These are phyloP conservation scores for Podospora appendiculata DNA, from an alignment of 495 filamentous ascomycete species.

Conservation along the genomic window DNA sequence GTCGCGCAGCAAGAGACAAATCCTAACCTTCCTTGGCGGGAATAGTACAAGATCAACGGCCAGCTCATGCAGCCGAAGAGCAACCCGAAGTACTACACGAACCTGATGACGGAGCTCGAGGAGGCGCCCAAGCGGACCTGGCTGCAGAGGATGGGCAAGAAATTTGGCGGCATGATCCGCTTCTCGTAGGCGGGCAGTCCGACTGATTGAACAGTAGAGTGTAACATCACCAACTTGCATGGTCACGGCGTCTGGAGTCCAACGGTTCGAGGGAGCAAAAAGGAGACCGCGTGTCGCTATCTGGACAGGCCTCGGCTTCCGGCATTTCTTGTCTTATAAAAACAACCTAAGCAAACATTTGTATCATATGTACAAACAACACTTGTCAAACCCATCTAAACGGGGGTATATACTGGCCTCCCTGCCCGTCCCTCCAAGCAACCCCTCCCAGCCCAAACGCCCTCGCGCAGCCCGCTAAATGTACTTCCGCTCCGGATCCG, in stretches of 20 bases:
- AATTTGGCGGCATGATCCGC: conserved; percentile 57
- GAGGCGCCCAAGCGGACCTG: conserved; percentile 60
- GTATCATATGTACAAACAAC: neutral
- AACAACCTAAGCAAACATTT: neutral
- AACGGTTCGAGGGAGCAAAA: neutral
- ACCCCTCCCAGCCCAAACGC: no score
- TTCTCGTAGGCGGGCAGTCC: conserved; percentile 16
- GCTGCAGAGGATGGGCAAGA: conserved; percentile 46
- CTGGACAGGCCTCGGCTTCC: neutral
- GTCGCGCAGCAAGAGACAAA: no score
- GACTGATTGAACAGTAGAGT: conserved; percentile 9
- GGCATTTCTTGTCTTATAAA: neutral
- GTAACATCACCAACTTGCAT: conserved; percentile 10
- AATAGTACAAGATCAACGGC: conserved; percentile 55
- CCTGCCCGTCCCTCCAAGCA: no score
- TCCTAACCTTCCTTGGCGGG: no score
- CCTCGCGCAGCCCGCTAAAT: conserved; percentile 38
- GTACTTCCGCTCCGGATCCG: conserved; percentile 82
- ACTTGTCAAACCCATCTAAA: conserved; percentile 1
- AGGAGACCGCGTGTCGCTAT: neutral
- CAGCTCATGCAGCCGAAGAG: conserved; percentile 59
- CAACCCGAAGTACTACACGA: conserved; percentile 69
- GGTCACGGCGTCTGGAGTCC: conserved; percentile 12
- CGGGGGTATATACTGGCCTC: conserved; percentile 7
- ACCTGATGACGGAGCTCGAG: conserved; percentile 63